These are phyloP conservation scores for Sporisorium iseilematis-ciliati DNA, from an alignment of 1,284 basidiomycete genomes.

Conservation along the genomic window DNA sequence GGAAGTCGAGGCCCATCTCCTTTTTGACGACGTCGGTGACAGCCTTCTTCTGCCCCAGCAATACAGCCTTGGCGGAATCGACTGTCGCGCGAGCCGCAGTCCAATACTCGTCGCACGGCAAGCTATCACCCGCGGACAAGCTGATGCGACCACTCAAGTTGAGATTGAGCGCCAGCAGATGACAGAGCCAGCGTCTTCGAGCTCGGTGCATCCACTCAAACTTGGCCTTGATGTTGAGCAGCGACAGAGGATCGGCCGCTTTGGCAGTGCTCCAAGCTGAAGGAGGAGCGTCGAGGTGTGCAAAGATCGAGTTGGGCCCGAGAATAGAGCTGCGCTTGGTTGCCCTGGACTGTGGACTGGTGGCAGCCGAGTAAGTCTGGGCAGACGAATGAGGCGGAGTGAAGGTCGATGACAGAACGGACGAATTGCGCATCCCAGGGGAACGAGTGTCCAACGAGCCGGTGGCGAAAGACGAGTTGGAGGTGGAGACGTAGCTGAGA, in stretches of 20 bases:
- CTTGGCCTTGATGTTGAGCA: constrained; percentile 53
- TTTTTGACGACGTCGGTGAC: constrained; percentile 16
- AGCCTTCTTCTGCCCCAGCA: constrained; percentile 9
- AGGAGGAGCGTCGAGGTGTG: constrained; percentile 16
- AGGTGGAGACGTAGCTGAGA: constrained; percentile 56
- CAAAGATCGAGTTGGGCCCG: constrained; percentile 45
- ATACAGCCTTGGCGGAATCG: neutral
- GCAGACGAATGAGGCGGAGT: constrained; percentile 28
- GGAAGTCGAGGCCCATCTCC: constrained; percentile 28
- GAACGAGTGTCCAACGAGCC: constrained; percentile 28
- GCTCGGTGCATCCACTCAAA: constrained; percentile 63
- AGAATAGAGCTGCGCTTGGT: constrained; percentile 45
- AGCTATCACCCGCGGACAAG: constrained; percentile 16
- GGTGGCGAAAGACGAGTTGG: constrained; percentile 35
- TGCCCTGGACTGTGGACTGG: constrained; percentile 40
- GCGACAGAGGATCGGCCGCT: constrained; percentile 46
- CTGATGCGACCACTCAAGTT: constrained; percentile 21
- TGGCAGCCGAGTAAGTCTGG: constrained; percentile 46
- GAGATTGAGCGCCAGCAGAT: constrained; percentile 25
- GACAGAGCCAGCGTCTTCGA: constrained; percentile 57
- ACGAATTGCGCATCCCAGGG: constrained; percentile 31
- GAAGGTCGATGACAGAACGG: constrained; percentile 29
- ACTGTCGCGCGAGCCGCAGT: constrained; percentile 22
- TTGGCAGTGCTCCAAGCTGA: constrained; percentile 2
- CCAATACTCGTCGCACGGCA: constrained; percentile 39